Evolutionary conservation across 139 green algal genomes (phyloP).

Genomic region (Gonium pectorale): DNA sequence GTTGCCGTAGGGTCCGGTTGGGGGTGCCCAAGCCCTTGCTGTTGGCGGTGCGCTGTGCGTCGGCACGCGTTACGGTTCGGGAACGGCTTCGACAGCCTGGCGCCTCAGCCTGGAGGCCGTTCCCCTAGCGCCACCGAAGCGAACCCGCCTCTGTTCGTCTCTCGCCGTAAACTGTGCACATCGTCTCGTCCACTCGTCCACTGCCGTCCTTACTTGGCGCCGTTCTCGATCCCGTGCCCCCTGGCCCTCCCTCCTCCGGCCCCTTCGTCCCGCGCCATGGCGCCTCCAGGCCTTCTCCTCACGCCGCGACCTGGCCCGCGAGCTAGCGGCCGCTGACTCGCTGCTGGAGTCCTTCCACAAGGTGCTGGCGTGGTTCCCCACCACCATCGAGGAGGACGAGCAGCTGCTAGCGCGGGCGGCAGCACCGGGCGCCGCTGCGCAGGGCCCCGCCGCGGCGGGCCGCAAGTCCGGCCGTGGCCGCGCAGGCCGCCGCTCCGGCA

Average conservation of each 20-base stretch:
- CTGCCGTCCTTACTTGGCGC: background rate
- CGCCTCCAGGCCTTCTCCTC: background rate
- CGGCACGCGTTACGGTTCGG: too few species aligned
- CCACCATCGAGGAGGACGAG: conserved; percentile 24
- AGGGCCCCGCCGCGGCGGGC: background rate
- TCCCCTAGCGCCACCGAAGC: too few species aligned
- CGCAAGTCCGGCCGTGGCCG: background rate
- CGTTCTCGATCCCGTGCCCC: background rate
- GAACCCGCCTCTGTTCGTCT: background rate
- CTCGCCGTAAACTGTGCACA: background rate
- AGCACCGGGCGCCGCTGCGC: background rate
- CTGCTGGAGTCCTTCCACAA: background rate
- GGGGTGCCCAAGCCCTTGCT: background rate
- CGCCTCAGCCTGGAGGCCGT: too few species aligned
- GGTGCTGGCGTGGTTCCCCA: background rate
- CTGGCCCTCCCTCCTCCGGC: background rate
- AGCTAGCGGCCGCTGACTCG: background rate
- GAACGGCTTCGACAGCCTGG: too few species aligned
- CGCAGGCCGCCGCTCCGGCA: background rate
- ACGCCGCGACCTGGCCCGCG: background rate
- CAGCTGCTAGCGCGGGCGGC: background rate
- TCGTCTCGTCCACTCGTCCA: background rate
- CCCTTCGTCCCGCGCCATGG: background rate
- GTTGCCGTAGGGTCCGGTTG: background rate
- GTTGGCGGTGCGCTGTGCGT: background rate